A percentile compares a stretch with the other conserved stretches of the same genome.
phyloP scores from a whole-genome alignment of 345 rosid species.

The Brassica nigra region DNA sequence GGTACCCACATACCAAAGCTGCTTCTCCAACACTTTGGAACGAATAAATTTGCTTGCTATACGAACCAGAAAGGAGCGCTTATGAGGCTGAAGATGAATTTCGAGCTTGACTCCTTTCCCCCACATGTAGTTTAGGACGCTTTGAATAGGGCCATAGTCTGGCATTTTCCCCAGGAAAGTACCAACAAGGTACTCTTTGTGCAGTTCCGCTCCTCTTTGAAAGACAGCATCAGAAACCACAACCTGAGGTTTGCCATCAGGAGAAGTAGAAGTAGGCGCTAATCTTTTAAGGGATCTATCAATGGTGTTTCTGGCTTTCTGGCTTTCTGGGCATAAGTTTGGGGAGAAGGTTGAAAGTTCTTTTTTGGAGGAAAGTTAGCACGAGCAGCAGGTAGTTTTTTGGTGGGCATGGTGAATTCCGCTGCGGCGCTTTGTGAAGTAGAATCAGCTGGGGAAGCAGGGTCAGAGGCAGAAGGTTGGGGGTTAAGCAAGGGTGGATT shows the following conservation, averaged over 20 bases:
- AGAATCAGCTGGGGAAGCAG: too few relatives aligned
- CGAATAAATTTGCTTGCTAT: not conserved
- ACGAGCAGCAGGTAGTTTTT: too few relatives aligned
- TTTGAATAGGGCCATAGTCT: not conserved
- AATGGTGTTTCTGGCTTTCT: too few relatives aligned
- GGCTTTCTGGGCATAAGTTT: too few relatives aligned
- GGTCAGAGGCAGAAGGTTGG: too few relatives aligned
- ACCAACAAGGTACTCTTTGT: not conserved
- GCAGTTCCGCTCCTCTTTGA: not conserved
- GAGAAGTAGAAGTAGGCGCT: not conserved
- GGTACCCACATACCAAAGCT: not conserved
- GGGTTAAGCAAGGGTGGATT: too few relatives aligned
- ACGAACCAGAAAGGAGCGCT: not conserved
- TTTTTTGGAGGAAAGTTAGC: too few relatives aligned
- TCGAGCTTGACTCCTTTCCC: not conserved
- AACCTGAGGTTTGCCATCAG: not conserved
- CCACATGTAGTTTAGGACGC: not conserved
- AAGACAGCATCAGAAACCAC: not conserved
- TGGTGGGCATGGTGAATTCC: too few relatives aligned
- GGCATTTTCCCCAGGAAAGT: not conserved
- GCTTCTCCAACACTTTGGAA: not conserved
- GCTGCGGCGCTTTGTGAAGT: too few relatives aligned
- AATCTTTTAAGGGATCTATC: not conserved
- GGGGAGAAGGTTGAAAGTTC: too few relatives aligned
- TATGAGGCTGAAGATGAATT: not conserved